Conservation (phyloP, 495 filamentous ascomycete genomes). For the Jackrogersella minutella region DNA sequence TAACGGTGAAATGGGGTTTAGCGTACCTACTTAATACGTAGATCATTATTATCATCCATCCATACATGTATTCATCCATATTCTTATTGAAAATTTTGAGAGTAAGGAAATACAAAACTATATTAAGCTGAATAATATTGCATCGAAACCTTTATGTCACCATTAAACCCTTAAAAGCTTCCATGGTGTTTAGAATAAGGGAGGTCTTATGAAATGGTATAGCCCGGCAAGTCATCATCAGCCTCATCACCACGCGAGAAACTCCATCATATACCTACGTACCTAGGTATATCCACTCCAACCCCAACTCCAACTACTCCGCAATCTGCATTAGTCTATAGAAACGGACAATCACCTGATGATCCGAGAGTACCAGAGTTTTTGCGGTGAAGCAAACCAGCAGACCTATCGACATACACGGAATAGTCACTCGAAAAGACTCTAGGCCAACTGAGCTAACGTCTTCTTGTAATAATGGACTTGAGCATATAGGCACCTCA, state of each 20-base stretch:
- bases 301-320: constrained; percentile 1
- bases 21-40: neutral
- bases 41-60: neutral
- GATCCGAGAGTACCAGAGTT: constrained; percentile 16
- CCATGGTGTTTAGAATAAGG: no score
- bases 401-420: neutral
- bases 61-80: no score
- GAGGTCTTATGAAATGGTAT: no score
- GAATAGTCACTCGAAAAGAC: neutral
- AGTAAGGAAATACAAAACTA: no score
- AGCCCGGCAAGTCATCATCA: constrained; percentile 20
- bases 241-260: constrained; percentile 24
- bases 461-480: no score
- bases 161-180: no score
- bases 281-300: constrained; percentile 13
- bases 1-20: neutral
- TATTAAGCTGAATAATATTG: no score
- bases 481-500: neutral
- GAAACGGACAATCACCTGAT: constrained; percentile 23
- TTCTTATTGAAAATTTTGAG: neutral
- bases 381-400: constrained; percentile 25
- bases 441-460: neutral
- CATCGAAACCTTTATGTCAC: no score
- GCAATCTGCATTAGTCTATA: constrained; percentile 16
- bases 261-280: no score